These are phyloP conservation scores for Malus hybrid DNA, from an alignment of 331 rosid genomes.

Conservation along the genomic window DNA sequence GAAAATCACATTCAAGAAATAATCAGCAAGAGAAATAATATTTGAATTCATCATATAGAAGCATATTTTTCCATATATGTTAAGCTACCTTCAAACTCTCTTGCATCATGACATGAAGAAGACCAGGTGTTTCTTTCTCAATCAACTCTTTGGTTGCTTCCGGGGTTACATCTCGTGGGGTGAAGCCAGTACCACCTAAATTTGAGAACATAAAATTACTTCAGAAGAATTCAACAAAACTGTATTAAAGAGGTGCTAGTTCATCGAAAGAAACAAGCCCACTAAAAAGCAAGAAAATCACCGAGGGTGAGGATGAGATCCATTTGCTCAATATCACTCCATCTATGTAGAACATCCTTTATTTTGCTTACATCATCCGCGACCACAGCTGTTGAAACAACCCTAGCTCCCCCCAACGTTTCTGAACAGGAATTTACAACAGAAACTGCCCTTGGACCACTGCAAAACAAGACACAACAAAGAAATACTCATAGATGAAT, in stretches of 20 bases:
- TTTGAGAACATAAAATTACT: conserved; percentile 3
- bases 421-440: conserved; percentile 70
- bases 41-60: neutral
- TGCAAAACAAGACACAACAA: conserved; percentile 13
- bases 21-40: neutral
- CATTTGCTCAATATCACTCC: conserved; percentile 74
- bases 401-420: conserved; percentile 77
- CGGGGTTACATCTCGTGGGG: conserved; percentile 82
- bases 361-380: conserved; percentile 71
- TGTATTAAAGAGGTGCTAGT: neutral
- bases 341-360: conserved; percentile 57
- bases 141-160: conserved; percentile 87
- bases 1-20: no score
- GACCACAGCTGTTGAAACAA: conserved; percentile 65
- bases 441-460: conserved; percentile 96
- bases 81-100: conserved; percentile 79
- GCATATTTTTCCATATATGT: neutral
- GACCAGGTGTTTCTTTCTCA: conserved; percentile 93
- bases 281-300: conserved; percentile 13
- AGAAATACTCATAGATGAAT: neutral
- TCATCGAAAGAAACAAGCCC: conserved; percentile 9
- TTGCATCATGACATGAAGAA: conserved; percentile 78
- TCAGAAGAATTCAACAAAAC: neutral
- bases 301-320: conserved; percentile 95
- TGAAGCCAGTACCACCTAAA: conserved; percentile 93